Evolutionary conservation across 768 basidiomycete species (phyloP), one percentile per base, ranked within the genome.

Genomic region (Suillus variegatus): DNA sequence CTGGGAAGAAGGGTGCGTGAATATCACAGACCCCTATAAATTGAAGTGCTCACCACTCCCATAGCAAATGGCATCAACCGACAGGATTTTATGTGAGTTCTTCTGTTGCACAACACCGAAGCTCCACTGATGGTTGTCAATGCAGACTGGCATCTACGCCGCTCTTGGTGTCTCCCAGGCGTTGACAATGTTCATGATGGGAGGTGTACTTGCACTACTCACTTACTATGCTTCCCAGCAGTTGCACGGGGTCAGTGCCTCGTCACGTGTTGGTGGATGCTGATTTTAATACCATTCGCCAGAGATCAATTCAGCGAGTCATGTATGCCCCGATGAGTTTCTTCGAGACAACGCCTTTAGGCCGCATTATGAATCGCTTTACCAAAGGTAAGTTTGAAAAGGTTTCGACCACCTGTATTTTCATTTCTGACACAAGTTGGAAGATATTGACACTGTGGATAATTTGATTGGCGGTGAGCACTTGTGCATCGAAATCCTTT

Each of bases 351-450:
- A 93, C 91, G 83, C 93, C 92, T 7, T 82, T 93, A 25, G 95
- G 95, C 18, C 87, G 93, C 13, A 92, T 97, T 67, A 90, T 94
- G 86, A 95, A 95, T 75, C 87, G 94, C 18, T 94, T 97, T 74
- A 88, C 92, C 1, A 94, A 94, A 80, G 88, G 88, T 84, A 72
- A 68, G 64, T 63, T 40, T n/a, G 2, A n/a, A n/a, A 56, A n/a
- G 35, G 35, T 56, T 7, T 56, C 20, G 20, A 56, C n/a, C 18
- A 12, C 12, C 3, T 2, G 20, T 3, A 56, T 58, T 6, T 32
- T 32, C 32, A 32, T 63, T 58, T 41, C 46, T 65, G 41, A 67
- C 25, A 16, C 13, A 28, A 20, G 66, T 20, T 16, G 54, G 35
- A 61, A 84, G 91, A 93, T 74, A 86, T 93, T 60, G 91, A 94